Conservation (phyloP, 345 rosid species). For the Zanthoxylum bungeanum region DNA sequence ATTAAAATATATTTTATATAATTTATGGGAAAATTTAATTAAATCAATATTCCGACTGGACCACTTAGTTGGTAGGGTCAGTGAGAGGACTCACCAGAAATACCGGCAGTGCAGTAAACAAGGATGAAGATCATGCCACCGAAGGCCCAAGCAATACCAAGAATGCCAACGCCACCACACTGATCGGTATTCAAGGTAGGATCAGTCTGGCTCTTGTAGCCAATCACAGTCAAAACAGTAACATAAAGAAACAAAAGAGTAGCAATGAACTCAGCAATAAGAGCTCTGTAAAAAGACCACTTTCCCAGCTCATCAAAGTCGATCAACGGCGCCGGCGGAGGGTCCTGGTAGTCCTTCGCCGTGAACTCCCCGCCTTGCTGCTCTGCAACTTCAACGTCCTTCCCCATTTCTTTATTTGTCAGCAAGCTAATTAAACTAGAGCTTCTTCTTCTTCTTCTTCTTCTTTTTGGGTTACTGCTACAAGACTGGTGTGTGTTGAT, state of each 20-base stretch:
- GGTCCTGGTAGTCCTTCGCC: slow-evolving; percentile 65
- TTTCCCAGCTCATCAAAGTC: slow-evolving; percentile 52
- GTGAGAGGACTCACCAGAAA: slow-evolving; percentile 59
- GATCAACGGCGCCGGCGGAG: slow-evolving; percentile 65
- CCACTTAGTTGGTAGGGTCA: no score
- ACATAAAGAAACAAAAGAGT: slow-evolving; percentile 78
- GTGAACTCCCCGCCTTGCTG: slow-evolving; percentile 37
- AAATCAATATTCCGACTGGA: no score
- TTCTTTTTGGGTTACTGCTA: no score
- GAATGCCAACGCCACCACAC: slow-evolving; percentile 81
- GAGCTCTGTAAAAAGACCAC: slow-evolving; percentile 80
- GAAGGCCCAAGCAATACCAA: slow-evolving; percentile 94
- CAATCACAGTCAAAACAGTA: slow-evolving; percentile 73
- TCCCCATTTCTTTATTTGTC: no score
- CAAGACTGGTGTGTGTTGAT: not conserved
- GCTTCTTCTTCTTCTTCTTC: not conserved
- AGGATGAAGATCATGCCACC: slow-evolving; percentile 97
- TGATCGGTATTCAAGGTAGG: slow-evolving; percentile 12
- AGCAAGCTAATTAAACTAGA: no score
- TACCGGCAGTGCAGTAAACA: slow-evolving; percentile 91
- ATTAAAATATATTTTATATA: no score
- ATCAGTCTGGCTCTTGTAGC: slow-evolving; percentile 65
- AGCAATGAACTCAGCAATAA: slow-evolving; percentile 82
- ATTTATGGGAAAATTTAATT: no score
- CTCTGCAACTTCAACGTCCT: slow-evolving; percentile 12